Evolutionary conservation across 2,329 filamentous ascomycete species (phyloP), one percentile per base, ranked within the genome.

Genomic region (Sporothrix luriei): DNA sequence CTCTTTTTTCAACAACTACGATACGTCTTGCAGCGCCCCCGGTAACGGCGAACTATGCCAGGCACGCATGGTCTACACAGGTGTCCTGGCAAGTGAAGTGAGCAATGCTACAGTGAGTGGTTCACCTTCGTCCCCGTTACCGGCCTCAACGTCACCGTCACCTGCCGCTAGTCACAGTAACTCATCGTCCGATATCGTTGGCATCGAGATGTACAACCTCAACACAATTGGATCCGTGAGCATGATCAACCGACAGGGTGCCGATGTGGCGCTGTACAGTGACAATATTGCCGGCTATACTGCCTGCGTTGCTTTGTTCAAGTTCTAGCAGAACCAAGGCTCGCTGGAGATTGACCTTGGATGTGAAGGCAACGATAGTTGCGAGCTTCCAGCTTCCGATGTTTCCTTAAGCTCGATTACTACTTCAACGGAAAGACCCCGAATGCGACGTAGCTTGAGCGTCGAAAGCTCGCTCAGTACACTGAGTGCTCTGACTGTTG

Each of bases 1-100:
- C 78, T 80, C 78, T 43, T 86, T 84, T 72, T 89, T 89, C 78
- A 84, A 86, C 76, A 83, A 87, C 75, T 87, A 88, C 75, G 82
- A 84, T 74, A 82, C 72, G 2, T 69, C 70, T 48, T 84, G 81
- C 74, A 78, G 77, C 21, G 76, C 76, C 5, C 73, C 79, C 3
- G 77, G 76, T 0, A 74, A 77, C 29, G 13, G 79, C 76, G 78
- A 79, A 40, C 78, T 78, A 55, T 83, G 82, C 76, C 81, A 83
- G 75, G 74, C 75, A 2, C 75, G 78, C 33, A 80, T 80, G 57
- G 75, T 79, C 54, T 80, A 78, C 40, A 71, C 82, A n/a, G 78
- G 81, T n/a, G 57, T 26, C 4, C n/a, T 49, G 26, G 21, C 49
- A 19, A 71, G 62, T 40, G 40, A 55, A n/a, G 68, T 62, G 1